Conservation (phyloP, 148 eudicot species). For the Rhododendron ferrugineum region DNA sequence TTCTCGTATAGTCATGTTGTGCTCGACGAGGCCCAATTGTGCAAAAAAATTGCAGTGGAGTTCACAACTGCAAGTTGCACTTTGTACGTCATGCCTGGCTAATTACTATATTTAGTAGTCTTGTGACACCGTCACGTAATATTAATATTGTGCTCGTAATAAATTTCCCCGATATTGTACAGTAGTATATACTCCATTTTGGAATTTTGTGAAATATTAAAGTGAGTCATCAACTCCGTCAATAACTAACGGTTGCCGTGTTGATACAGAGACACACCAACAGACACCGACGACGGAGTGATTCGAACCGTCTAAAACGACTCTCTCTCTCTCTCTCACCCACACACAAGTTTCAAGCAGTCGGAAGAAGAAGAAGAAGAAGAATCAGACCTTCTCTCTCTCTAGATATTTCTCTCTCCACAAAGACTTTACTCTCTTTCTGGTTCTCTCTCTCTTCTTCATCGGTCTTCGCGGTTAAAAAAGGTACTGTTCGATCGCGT, state of each 20-base stretch:
- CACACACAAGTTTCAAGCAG: neutral
- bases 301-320: slow-evolving; percentile 36
- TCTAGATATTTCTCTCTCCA: neutral
- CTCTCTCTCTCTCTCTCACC: neutral
- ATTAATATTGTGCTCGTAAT: no score
- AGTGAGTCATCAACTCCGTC: slow-evolving; percentile 25
- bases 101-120: no score
- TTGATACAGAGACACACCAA: neutral
- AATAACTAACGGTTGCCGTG: neutral
- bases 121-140: no score
- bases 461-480: slow-evolving; percentile 3
- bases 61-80: no score
- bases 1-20: no score
- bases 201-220: neutral
- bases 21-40: no score
- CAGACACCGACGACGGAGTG: slow-evolving; percentile 20
- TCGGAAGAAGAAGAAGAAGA: slow-evolving; percentile 10
- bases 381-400: slow-evolving; percentile 27
- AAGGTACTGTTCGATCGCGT: slow-evolving; percentile 15
- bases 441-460: slow-evolving; percentile 11
- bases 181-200: no score
- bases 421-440: neutral
- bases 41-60: no score
- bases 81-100: neutral
- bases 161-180: neutral